A percentile compares a stretch with the other conserved stretches of the same genome.
These are phyloP conservation scores for Globisporangium nunn DNA, from an alignment of 352 stramenopile species.

Conservation along the genomic window DNA sequence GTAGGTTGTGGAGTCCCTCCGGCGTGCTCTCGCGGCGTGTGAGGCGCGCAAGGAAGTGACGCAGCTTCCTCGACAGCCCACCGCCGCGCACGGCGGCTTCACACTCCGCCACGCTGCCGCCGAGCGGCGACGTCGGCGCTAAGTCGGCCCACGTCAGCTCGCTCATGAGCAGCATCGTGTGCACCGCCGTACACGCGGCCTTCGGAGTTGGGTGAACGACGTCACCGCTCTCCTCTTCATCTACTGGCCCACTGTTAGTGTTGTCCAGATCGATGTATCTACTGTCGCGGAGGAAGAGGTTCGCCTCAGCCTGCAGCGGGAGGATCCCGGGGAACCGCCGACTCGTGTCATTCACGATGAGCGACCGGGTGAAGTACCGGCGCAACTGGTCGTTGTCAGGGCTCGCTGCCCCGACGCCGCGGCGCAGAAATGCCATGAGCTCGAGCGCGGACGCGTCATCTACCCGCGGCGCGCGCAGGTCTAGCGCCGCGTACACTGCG, in stretches of 20 bases:
- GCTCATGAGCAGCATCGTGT: constrained; percentile 34
- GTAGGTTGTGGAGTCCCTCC: constrained; percentile 39
- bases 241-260: not conserved
- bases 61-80: constrained; percentile 16
- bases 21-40: constrained; percentile 15
- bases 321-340: constrained; percentile 39
- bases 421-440: constrained; percentile 30
- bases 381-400: constrained; percentile 21
- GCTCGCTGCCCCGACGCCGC: not conserved
- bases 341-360: constrained; percentile 6
- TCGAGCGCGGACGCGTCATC: constrained; percentile 15
- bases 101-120: constrained; percentile 21
- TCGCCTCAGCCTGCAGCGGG: constrained; percentile 47
- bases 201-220: constrained; percentile 9
- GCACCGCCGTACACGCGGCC: constrained; percentile 28
- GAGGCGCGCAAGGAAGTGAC: constrained; percentile 32
- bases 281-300: constrained; percentile 35
- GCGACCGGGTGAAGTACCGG: constrained; percentile 25
- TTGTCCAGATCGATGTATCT: not conserved
- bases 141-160: constrained; percentile 46
- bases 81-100: constrained; percentile 17
- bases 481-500: constrained; percentile 40
- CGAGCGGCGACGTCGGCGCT: constrained; percentile 23
- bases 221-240: constrained; percentile 1
- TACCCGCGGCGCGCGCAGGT: constrained; percentile 25